Base-by-base conservation (phyloP, 1,284 basidiomycete genomes). In the Ustilago bromivora region DNA sequence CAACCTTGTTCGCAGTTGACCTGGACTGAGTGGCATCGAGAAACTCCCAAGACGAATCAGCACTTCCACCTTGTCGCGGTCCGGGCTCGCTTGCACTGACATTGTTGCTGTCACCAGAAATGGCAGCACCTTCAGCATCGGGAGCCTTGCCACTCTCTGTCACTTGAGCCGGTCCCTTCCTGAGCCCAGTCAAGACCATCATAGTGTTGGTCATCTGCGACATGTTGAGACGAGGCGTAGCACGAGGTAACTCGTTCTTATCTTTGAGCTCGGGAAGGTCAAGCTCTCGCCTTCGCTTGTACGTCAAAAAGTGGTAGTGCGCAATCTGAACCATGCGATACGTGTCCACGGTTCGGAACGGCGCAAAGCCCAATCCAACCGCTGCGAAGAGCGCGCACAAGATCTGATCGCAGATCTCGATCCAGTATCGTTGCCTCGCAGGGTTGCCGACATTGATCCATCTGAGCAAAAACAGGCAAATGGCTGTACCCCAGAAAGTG, bases 391-490 rank as follows among this genome's bases (percentile, higher is more conserved):
- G 77, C 23, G 83, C 83, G 53, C 83, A 84, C 11, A 85, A 68
- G 31, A 84, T 80, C 76, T 84, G 83, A 58, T 85, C 84, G 57
- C 84, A 85, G 32, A 84, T 81, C 64, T 85, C 84, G 46, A 84
- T 79, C 84, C 84, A 85, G 58, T 82, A 79, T 15, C 84, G 68
- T 35, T 79, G 76, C 31, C 57, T 63, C 0, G 65, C 49, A 10
- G 52, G 52, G 34, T 79, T 61, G 36, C 70, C 61, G 2, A 81
- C 66, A 12, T 79, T 49, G 55, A 82, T 82, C 84, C 83, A 85
- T 11, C 68, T 47, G 9, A 82, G 71, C 43, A 84, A 71, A 59
- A 85, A 81, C n/a, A 84, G 70, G n/a, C 77, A 64, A 59, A 85
- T 85, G 1, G 78, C 76, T 13, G 72, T 79, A 35, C 84, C 84